A percentile compares a stretch with the other conserved stretches of the same genome.
phyloP scores from a whole-genome alignment of 805 yeast genomes.

The Starmerella bacillaris region DNA sequence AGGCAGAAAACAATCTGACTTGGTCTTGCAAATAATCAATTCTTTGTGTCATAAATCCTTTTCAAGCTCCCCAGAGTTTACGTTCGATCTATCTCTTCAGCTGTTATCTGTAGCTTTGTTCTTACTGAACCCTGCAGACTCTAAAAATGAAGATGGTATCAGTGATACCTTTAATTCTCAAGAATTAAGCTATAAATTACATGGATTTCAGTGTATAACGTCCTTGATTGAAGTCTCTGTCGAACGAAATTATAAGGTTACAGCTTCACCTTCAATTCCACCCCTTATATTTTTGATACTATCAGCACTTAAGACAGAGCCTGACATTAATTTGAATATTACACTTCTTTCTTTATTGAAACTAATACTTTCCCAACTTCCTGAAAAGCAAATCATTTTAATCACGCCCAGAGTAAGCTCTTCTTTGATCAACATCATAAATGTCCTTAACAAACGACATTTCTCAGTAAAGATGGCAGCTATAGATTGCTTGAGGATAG shows the following conservation, averaged over 20 bases:
- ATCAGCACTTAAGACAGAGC: constrained; percentile 14
- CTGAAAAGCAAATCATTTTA: constrained; percentile 7
- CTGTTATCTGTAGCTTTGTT: constrained; percentile 16
- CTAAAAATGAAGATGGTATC: constrained; percentile 11
- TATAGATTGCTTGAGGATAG: constrained; percentile 1
- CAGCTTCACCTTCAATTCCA: constrained; percentile 16
- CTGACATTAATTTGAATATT: constrained; percentile 1
- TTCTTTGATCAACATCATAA: constrained; percentile 9
- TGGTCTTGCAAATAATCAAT: constrained; percentile 29
- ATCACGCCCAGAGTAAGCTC: constrained; percentile 14
- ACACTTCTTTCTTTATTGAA: not conserved
- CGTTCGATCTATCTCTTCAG: constrained; percentile 15
- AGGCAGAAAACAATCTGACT: constrained; percentile 31
- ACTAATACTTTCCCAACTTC: not conserved
- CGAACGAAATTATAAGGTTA: constrained; percentile 6
- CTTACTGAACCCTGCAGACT: constrained; percentile 17
- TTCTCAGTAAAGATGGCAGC: constrained; percentile 8
- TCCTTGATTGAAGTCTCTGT: constrained; percentile 14
- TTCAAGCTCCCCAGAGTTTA: constrained; percentile 6
- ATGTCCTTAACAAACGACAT: constrained; percentile 9
- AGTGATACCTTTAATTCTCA: constrained; percentile 3
- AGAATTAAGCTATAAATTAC: constrained; percentile 8
- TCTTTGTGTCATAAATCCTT: constrained; percentile 24
- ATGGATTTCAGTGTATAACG: constrained; percentile 18
- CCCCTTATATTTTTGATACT: constrained; percentile 15